phyloP scores from a whole-genome alignment of 83 land plant species.

The Picea engelmannii region DNA sequence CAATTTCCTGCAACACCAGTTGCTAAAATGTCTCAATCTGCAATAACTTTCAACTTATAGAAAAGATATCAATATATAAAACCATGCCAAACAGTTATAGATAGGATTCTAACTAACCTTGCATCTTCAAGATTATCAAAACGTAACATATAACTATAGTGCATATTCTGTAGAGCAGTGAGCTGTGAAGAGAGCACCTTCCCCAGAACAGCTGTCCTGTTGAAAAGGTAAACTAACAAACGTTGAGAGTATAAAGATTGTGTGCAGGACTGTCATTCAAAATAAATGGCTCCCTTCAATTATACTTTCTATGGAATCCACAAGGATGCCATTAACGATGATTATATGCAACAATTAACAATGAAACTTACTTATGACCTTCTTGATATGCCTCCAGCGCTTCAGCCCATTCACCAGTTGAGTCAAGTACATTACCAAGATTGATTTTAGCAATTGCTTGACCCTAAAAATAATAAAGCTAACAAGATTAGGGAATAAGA shows the following conservation, averaged over 20 bases:
- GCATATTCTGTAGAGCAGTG: conserved; percentile 93
- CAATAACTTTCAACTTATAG: too few relatives aligned
- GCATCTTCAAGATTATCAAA: conserved; percentile 81
- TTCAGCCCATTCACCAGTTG: conserved; percentile 74
- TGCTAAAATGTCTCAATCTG: neutral
- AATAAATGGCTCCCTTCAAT: neutral
- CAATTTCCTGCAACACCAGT: conserved; percentile 38
- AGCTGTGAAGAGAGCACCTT: conserved; percentile 61
- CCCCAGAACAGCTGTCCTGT: conserved; percentile 77
- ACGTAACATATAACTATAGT: conserved; percentile 90
- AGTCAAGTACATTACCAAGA: conserved; percentile 85
- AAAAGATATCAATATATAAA: neutral
- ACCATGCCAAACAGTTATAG: neutral
- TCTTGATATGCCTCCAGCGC: conserved; percentile 84
- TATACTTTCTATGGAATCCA: neutral
- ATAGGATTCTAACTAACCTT: conserved; percentile 42
- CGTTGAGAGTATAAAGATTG: neutral
- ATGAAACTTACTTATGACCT: conserved; percentile 74
- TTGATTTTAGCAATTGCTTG: conserved; percentile 90
- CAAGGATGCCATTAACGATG: neutral
- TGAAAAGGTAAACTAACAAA: conserved; percentile 2
- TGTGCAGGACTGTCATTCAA: neutral
- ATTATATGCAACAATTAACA: neutral
- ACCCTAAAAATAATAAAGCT: conserved; percentile 52
- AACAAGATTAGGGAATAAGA: neutral